phyloP scores from a whole-genome alignment of 192 early-diverging fungal species.

The Mortierella alpina region DNA sequence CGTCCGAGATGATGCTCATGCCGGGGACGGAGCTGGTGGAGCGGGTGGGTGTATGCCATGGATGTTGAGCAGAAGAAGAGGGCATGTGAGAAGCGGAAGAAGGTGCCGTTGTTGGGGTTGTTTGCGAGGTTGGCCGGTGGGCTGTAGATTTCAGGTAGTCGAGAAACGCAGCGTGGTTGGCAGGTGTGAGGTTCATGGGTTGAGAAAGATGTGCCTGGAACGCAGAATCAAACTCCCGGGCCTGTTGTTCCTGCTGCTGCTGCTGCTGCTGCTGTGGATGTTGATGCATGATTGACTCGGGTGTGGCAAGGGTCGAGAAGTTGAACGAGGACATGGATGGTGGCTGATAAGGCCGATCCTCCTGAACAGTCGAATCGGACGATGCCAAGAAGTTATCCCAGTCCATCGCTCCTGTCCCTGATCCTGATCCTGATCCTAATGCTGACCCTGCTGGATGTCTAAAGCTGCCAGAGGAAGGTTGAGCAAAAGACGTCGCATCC shows the following conservation, averaged over 20 bases:
- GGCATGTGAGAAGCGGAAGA: too few species aligned
- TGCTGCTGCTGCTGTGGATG: background rate
- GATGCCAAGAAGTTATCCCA: conserved; percentile 49
- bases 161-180: conserved; percentile 45
- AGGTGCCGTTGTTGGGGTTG: conserved; percentile 9
- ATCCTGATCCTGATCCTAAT: conserved; percentile 2
- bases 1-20: conserved; percentile 4
- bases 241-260: background rate
- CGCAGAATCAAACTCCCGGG: background rate
- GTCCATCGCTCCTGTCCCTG: conserved; percentile 18
- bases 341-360: conserved; percentile 29
- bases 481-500: background rate
- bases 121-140: background rate
- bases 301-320: background rate
- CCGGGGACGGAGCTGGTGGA: background rate
- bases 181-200: conserved; percentile 45
- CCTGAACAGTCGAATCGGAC: conserved; percentile 28
- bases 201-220: conserved; percentile 28
- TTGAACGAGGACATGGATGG: conserved; percentile 22
- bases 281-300: background rate
- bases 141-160: conserved; percentile 48
- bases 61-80: background rate
- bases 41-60: background rate
- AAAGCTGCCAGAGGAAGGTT: background rate
- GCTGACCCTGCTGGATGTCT: background rate